A percentile compares a stretch with the other conserved stretches of the same genome.
Conservation (phyloP, 148 eudicot species). For the Pouteria glomerata region DNA sequence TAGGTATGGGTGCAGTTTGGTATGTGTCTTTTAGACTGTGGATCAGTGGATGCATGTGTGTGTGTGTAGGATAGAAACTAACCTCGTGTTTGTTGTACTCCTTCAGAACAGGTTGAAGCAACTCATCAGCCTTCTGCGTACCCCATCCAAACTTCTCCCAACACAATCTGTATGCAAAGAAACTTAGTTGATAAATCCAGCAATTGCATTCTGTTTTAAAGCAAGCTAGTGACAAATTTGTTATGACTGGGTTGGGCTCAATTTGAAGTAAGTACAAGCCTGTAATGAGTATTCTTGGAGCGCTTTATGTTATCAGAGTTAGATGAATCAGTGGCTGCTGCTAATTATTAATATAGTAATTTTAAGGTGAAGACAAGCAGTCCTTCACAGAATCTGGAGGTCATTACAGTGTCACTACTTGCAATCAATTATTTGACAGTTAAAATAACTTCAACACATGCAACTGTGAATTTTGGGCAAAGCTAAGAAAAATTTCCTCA, state of each 20-base stretch:
- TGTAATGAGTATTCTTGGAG: neutral
- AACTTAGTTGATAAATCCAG: neutral
- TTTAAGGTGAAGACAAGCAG: neutral
- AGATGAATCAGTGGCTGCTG: neutral
- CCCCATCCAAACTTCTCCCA: constrained; percentile 92
- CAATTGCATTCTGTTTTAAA: neutral
- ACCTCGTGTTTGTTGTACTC: constrained; percentile 97
- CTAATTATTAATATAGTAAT: neutral
- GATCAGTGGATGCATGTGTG: neutral
- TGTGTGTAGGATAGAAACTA: constrained; percentile 15
- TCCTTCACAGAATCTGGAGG: neutral
- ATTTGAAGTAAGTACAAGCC: neutral
- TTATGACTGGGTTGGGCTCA: neutral
- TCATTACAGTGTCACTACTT: neutral
- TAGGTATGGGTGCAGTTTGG: neutral
- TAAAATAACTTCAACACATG: neutral
- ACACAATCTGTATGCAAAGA: constrained; percentile 56
- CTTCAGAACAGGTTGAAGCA: constrained; percentile 82
- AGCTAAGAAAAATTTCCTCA: neutral
- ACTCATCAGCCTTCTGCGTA: constrained; percentile 77
- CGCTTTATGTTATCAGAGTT: neutral
- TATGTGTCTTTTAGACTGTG: neutral
- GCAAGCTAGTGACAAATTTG: neutral
- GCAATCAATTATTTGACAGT: neutral
- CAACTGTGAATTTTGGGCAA: neutral